These are phyloP conservation scores for Candida peoriensis DNA, from an alignment of 805 yeast species.

Conservation along the genomic window DNA sequence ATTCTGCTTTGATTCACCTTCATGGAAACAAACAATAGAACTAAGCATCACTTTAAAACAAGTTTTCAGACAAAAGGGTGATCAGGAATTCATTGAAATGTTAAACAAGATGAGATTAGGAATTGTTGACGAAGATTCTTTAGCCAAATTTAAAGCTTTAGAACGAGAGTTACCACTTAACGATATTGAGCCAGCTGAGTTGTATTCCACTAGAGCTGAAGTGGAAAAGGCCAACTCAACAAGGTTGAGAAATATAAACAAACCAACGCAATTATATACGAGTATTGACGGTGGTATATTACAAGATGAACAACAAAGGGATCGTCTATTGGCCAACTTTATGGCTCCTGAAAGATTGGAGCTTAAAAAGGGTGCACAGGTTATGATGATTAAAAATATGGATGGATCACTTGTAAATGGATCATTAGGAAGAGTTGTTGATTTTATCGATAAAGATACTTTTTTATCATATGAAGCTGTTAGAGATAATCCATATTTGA, in stretches of 20 bases:
- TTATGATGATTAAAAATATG: constrained; percentile 74
- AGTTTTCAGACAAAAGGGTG: constrained; percentile 76
- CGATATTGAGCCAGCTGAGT: constrained; percentile 67
- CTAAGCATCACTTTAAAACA: constrained; percentile 54
- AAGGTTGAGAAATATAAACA: constrained; percentile 43
- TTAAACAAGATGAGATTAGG: constrained; percentile 72
- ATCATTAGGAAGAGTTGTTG: constrained; percentile 64
- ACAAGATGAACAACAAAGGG: constrained; percentile 36
- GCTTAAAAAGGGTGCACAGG: constrained; percentile 71
- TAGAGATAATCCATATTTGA: constrained; percentile 17
- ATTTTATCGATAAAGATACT: constrained; percentile 48
- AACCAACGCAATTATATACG: constrained; percentile 36
- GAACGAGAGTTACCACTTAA: constrained; percentile 47
- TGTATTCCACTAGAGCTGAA: constrained; percentile 68
- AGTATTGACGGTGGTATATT: constrained; percentile 53
- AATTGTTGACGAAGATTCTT: constrained; percentile 41
- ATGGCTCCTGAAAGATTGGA: constrained; percentile 54
- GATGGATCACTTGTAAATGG: constrained; percentile 76
- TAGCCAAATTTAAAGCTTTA: constrained; percentile 44
- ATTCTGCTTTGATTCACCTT: constrained; percentile 61
- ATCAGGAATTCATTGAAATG: constrained; percentile 64
- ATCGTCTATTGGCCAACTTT: constrained; percentile 47
- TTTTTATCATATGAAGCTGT: constrained; percentile 34
- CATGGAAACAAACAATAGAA: constrained; percentile 58
- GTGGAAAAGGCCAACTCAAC: constrained; percentile 61